Percentiles rank a stretch among this genome's conserved stretches.
phyloP scores from a whole-genome alignment of 768 basidiomycete species.

The Lactifluus piperatus region DNA sequence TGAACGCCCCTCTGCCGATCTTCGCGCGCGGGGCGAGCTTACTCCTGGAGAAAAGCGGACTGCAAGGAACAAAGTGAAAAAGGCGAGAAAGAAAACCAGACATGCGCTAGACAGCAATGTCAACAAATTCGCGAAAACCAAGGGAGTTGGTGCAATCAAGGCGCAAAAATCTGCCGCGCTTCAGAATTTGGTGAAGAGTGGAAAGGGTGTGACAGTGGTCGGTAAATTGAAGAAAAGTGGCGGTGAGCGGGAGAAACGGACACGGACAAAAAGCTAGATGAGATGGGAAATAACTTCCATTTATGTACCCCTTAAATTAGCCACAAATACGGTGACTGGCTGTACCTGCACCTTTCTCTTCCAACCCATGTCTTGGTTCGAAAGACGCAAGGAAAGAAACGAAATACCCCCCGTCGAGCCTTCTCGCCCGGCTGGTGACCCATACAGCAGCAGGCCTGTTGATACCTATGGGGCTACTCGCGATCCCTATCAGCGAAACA shows the following conservation, averaged over 20 bases:
- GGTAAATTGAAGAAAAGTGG: conserved; percentile 56
- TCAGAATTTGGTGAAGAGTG: conserved; percentile 72
- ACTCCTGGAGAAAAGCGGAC: conserved; percentile 78
- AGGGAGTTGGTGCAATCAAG: conserved; percentile 48
- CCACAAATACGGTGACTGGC: neutral
- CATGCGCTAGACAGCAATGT: conserved; percentile 55
- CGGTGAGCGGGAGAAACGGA: neutral
- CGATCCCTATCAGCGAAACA: conserved; percentile 45
- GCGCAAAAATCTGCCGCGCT: conserved; percentile 81
- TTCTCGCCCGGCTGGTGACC: conserved; percentile 48
- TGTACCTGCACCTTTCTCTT: neutral
- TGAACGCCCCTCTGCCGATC: conserved; percentile 44
- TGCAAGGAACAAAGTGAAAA: conserved; percentile 57
- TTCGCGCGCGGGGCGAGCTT: conserved; percentile 67
- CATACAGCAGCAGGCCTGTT: conserved; percentile 32
- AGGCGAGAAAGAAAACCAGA: conserved; percentile 59
- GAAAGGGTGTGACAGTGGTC: conserved; percentile 81
- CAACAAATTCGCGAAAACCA: conserved; percentile 51
- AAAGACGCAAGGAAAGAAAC: conserved; percentile 48
- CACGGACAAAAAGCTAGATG: neutral
- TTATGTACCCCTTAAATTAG: neutral
- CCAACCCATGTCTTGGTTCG: conserved; percentile 56
- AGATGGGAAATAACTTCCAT: conserved; percentile 3
- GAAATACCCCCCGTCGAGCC: conserved; percentile 60
- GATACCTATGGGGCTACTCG: conserved; percentile 4